A percentile compares a stretch with the other conserved stretches of the same genome.
Evolutionary conservation across 257 asterid genomes (phyloP).

Genomic region (Knoxia roxburghii): DNA sequence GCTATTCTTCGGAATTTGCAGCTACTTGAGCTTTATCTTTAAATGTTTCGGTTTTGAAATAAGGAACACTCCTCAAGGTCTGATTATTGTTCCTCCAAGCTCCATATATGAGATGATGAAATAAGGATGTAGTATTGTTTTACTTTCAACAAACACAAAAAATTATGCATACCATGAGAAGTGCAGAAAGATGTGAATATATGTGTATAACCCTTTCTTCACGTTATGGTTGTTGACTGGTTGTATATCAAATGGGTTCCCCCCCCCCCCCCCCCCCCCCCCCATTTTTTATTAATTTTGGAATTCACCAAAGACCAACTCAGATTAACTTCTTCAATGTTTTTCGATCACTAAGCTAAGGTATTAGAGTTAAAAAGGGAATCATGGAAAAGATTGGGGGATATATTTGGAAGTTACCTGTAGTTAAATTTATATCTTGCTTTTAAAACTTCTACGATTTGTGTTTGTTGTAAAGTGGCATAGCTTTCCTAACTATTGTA

Average conservation of each 20-base stretch:
- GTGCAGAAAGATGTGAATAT: background rate
- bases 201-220: background rate
- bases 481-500: conserved; percentile 6
- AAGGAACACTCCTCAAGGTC: background rate
- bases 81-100: no score
- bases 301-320: background rate
- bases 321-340: background rate
- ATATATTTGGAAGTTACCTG: background rate
- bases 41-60: background rate
- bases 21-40: background rate
- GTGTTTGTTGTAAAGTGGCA: background rate
- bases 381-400: background rate
- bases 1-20: background rate
- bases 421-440: background rate
- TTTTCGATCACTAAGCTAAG: background rate
- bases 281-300: background rate
- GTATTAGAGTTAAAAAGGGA: background rate
- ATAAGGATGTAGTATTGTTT: background rate
- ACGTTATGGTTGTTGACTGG: background rate
- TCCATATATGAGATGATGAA: background rate
- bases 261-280: no score
- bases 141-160: background rate
- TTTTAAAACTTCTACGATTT: background rate
- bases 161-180: background rate
- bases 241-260: no score